Evolutionary conservation across 176 grass and related monocot genomes (phyloP), one percentile per base, ranked within the genome.

Genomic region (Zoysia japonica): DNA sequence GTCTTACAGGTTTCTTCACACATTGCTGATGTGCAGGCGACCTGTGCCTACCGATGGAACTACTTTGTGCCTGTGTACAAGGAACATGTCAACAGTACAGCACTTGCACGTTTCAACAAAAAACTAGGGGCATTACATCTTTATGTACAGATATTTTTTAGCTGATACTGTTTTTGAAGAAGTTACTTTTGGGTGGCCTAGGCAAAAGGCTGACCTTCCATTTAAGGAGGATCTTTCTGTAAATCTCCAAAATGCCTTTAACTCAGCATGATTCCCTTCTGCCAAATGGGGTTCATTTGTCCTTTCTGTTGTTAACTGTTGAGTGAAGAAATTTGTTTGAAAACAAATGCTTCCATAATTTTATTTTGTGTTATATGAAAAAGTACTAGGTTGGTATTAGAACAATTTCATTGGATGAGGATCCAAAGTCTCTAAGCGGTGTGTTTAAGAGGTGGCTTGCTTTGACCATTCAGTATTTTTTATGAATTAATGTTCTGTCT

Each of bases 141-240:
- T 19, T 53, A n/a, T 1, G 37, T 63, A 12, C 78, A 93, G 96
- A 81, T 98, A 91, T 60, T 91, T 98, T 75, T 93, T 98, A 80
- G 82, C 90, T 7, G 90, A 98, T 89, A 94, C 92, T 46, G 77
- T 98, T 56, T 47, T 98, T 61, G 90, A 93, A 53, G 96, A 98
- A 87, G 75, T 94, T 84, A 98, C 90, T 65, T 98, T 94, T 82
- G 92, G 96, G 67, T 98, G 90, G 92, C 96, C 96, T 14, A 87
- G 84, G 63, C 88, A 92, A 78, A 98, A 94, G 46, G 71, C 88
- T 73, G 81, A 92, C 38, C 20, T 66, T 71, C 51, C n/a, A 78
- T 77, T 94, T 19, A 88, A 84, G 74, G 80, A 83, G 50, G 68
- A 87, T 47, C 88, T 91, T 8, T 50, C 81, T 74, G 82, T 75